Evolutionary conservation across 2,329 filamentous ascomycete genomes (phyloP).

Genomic region (Nigrograna mackinnonii): DNA sequence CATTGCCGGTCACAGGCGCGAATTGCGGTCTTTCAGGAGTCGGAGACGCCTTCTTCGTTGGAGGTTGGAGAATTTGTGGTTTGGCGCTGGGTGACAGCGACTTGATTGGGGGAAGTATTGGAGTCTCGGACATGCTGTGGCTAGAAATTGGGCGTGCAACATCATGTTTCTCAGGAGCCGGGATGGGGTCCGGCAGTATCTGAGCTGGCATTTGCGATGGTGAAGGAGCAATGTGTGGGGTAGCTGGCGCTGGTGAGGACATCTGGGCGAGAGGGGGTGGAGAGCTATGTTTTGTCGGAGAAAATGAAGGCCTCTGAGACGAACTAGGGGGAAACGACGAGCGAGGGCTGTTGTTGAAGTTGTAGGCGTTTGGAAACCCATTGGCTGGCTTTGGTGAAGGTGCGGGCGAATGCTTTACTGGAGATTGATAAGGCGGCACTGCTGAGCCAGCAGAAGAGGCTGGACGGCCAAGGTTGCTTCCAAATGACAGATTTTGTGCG

Average conservation of each 20-base stretch:
- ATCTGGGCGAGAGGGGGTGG: slow-evolving; percentile 39
- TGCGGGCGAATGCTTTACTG: slow-evolving; percentile 38
- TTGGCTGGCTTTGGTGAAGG: slow-evolving; percentile 38
- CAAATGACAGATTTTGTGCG: slow-evolving; percentile 18
- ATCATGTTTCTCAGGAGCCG: slow-evolving; percentile 54
- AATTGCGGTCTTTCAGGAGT: slow-evolving; percentile 22
- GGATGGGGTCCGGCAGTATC: slow-evolving; percentile 36
- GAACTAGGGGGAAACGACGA: slow-evolving; percentile 49
- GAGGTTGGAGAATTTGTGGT: slow-evolving; percentile 63
- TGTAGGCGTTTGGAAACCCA: slow-evolving; percentile 31
- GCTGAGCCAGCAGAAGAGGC: slow-evolving; percentile 26
- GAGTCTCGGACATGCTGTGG: slow-evolving; percentile 37
- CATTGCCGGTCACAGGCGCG: slow-evolving; percentile 11
- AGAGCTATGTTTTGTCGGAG: slow-evolving; percentile 43
- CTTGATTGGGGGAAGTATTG: slow-evolving; percentile 62
- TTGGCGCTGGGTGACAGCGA: slow-evolving; percentile 62
- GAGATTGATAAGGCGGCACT: slow-evolving; percentile 25
- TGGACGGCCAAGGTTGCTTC: slow-evolving; percentile 34
- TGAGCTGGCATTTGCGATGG: slow-evolving; percentile 35
- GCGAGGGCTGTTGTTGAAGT: slow-evolving; percentile 46
- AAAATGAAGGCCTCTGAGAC: slow-evolving; percentile 36
- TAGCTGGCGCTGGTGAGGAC: slow-evolving; percentile 30
- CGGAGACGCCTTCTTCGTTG: slow-evolving; percentile 54
- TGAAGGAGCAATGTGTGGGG: slow-evolving; percentile 27
- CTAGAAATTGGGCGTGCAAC: slow-evolving; percentile 34